These are phyloP conservation scores for Pyrus betulifolia DNA, from an alignment of 306 rosid species.

Conservation along the genomic window DNA sequence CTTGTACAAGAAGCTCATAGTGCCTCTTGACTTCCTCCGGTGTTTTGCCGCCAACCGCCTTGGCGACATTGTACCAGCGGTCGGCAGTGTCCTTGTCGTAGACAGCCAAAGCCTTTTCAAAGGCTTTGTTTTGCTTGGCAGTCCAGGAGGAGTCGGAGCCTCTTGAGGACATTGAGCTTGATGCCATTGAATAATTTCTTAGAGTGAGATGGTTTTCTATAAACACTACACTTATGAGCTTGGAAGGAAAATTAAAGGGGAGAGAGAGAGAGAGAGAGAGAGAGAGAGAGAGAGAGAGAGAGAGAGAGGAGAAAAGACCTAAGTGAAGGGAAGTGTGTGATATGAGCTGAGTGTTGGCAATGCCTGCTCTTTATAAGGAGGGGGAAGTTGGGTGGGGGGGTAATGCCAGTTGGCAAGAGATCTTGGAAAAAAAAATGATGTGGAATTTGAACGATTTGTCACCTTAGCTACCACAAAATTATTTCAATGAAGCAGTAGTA, in stretches of 20 bases:
- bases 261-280: no score
- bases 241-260: neutral
- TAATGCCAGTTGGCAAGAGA: conserved; percentile 53
- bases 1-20: conserved; percentile 67
- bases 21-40: conserved; percentile 76
- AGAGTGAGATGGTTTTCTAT: neutral
- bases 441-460: conserved; percentile 64
- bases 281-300: no score
- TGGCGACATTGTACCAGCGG: conserved; percentile 87
- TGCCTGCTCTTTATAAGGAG: conserved; percentile 55
- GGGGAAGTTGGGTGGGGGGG: conserved; percentile 31
- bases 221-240: neutral
- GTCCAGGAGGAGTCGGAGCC: conserved; percentile 86
- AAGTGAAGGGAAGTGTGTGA: conserved; percentile 12
- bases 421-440: conserved; percentile 19
- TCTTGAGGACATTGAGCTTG: conserved; percentile 53
- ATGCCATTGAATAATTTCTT: conserved; percentile 40
- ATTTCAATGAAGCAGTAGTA: conserved; percentile 7
- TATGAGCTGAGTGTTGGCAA: conserved; percentile 29
- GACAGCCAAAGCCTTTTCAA: conserved; percentile 82
- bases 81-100: conserved; percentile 89
- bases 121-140: conserved; percentile 82
- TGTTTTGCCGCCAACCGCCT: conserved; percentile 84
- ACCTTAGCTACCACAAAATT: conserved; percentile 45
- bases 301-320: conserved; percentile 14